Conservation (phyloP, 306 rosid genomes). For the Prunus persica region DNA sequence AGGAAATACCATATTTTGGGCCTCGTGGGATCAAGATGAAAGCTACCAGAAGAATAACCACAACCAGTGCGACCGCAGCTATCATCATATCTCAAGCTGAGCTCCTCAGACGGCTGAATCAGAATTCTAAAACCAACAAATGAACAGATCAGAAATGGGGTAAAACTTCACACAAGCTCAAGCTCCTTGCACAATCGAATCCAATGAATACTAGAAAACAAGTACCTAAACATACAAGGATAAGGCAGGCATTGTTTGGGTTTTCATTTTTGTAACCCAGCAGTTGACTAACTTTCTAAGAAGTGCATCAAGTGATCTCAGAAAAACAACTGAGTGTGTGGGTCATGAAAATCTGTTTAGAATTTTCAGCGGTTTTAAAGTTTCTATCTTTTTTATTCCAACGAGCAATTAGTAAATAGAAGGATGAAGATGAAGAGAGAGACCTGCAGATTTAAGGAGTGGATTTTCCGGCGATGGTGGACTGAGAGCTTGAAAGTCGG, state of each 20-base stretch:
- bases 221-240: neutral
- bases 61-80: constrained; percentile 46
- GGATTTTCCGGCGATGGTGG: constrained; percentile 3
- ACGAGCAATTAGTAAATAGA: neutral
- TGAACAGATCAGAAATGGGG: neutral
- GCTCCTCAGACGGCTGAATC: constrained; percentile 21
- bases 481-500: constrained; percentile 8
- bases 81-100: constrained; percentile 40
- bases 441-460: constrained; percentile 1
- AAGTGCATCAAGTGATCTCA: neutral
- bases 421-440: neutral
- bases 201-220: neutral
- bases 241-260: neutral
- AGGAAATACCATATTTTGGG: constrained; percentile 40
- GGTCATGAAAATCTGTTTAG: neutral
- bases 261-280: neutral
- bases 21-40: constrained; percentile 39
- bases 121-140: constrained; percentile 25
- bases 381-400: neutral
- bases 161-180: neutral
- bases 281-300: neutral
- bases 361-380: neutral
- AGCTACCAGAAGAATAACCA: constrained; percentile 45
- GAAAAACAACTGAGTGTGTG: neutral
- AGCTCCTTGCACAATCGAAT: neutral